Conservation (phyloP, 371 early-diverging fungal species). For the Lichtheimia ramosa region DNA sequence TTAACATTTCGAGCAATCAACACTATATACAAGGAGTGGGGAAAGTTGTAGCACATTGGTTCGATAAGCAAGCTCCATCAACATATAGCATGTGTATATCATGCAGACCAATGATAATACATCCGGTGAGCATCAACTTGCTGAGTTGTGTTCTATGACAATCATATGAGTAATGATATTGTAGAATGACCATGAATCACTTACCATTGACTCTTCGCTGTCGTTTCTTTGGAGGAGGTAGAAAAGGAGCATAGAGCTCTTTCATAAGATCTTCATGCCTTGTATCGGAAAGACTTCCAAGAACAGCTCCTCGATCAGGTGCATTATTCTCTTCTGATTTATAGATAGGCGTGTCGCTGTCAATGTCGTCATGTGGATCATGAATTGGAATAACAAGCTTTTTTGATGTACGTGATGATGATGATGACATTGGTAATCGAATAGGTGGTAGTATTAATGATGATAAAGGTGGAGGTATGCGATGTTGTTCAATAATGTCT, state of each 20-base stretch:
- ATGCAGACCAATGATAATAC: no score
- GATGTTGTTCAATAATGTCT: neutral
- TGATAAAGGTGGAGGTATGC: neutral
- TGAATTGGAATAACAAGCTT: conserved; percentile 43
- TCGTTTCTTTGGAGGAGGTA: neutral
- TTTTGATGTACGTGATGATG: neutral
- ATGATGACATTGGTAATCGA: neutral
- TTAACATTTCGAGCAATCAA: no score
- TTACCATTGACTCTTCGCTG: neutral
- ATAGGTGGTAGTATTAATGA: neutral
- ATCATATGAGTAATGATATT: no score
- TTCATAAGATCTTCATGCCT: conserved; percentile 49
- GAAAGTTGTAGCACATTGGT: no score
- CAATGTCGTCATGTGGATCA: conserved; percentile 50
- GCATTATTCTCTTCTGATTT: conserved; percentile 31
- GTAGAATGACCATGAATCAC: neutral
- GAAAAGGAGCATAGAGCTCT: conserved; percentile 41
- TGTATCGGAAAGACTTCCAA: conserved; percentile 37
- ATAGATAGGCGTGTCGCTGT: conserved; percentile 49
- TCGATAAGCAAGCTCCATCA: no score
- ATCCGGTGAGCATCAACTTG: no score
- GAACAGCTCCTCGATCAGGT: conserved; percentile 23
- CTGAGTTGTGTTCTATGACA: no score
- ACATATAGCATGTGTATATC: no score
- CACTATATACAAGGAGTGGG: no score